Evolutionary conservation across 2,329 filamentous ascomycete genomes (phyloP), one percentile per base, ranked within the genome.

Genomic region (Curvularia sp.): DNA sequence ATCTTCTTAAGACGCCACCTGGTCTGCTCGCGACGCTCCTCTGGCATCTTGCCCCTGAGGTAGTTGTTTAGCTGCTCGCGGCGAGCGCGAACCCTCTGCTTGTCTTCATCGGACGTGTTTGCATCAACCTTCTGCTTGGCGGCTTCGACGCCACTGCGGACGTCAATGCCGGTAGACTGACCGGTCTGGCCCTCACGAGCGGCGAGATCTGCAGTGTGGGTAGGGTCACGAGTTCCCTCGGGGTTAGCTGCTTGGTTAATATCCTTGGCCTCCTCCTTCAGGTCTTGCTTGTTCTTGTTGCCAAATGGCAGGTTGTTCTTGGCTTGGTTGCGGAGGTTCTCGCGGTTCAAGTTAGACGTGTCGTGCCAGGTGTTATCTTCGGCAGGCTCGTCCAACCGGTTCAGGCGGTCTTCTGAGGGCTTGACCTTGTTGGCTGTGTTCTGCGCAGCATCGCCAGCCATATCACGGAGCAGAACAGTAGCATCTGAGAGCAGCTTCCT

Each of bases 1-100:
- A 98, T 96, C 87, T 98, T 98, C 87, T 94, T 99, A 66, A 99
- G 80, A 36, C 95, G 91, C 86, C 88, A 97, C 70, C 97, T 89
- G 55, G 89, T 89, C 82, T 97, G 93, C 7, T 98, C 93, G 60
- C 93, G 92, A 59, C 95, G 92, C 77, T 98, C 93, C 78, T 94
- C 82, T 1, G 95, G 93, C 79, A 99, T 85, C 84, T 98, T 99
- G 71, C 88, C 86, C 68, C 87, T 84, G 54, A 97, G 81, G 76
- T 98, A 98, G 67, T 91, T 86, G 73, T 84, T 87, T 25, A 89
- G 83, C 56, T 83, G 76, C 57, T 81, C 79, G 15, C 79, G 78
- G 59, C 78, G 75, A 49, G 79, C 79, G 48, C 78, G 77, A 12
- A 57, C 66, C 54, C 69, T 69, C 12, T 79, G 70, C 71, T 79